Evolutionary conservation across 108 stramenopile genomes (phyloP).

Genomic region (Cyclostephanos tholiformis): DNA sequence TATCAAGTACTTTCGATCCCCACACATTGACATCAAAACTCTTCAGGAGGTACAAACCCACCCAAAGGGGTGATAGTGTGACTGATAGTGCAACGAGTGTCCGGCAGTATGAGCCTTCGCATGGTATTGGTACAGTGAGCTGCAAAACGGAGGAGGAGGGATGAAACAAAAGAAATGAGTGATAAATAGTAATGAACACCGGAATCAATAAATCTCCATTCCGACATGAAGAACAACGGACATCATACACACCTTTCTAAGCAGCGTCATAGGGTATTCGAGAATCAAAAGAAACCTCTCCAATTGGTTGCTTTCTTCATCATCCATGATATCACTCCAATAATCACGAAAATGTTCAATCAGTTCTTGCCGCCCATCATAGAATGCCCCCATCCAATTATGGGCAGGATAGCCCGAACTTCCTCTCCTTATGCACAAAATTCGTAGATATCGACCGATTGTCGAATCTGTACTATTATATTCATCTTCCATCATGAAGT

Average conservation of each 20-base stretch:
- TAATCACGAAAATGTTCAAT: conserved; percentile 39
- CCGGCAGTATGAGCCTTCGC: conserved; percentile 58
- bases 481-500: conserved; percentile 67
- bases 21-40: conserved; percentile 41
- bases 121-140: conserved; percentile 52
- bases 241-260: conserved; percentile 58
- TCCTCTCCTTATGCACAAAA: conserved; percentile 43
- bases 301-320: conserved; percentile 57
- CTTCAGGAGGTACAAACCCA: conserved; percentile 38
- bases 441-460: conserved; percentile 2
- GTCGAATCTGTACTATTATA: not conserved
- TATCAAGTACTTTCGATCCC: conserved; percentile 27
- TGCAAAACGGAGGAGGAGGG: conserved; percentile 15
- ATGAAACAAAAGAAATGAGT: not conserved
- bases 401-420: conserved; percentile 47
- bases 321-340: conserved; percentile 73
- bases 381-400: conserved; percentile 67
- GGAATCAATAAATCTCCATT: conserved; percentile 5
- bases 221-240: not conserved
- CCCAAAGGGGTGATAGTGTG: conserved; percentile 52
- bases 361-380: conserved; percentile 68
- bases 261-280: conserved; percentile 78
- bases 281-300: conserved; percentile 65
- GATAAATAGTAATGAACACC: conserved; percentile 15
- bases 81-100: conserved; percentile 50